Conservation (phyloP, 2,329 filamentous ascomycete species). For the Furcasterigmium furcatum region DNA sequence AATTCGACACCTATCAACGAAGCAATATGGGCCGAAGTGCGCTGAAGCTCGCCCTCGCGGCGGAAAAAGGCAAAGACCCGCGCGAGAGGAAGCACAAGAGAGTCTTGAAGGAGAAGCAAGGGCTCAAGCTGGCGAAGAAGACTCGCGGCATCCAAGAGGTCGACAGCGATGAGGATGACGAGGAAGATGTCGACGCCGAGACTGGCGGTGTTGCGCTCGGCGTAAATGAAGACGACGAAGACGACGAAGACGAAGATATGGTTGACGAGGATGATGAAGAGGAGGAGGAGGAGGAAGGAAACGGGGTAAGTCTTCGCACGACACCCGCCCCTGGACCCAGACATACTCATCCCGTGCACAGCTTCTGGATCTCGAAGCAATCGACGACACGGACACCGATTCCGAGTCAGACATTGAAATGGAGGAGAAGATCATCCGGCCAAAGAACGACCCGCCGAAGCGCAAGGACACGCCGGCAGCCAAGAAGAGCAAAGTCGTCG, state of each 20-base stretch:
- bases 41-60: conserved; percentile 50
- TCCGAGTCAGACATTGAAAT: conserved; percentile 74
- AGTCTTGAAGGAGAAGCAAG: conserved; percentile 39
- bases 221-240: conserved; percentile 25
- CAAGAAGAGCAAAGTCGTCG: conserved; percentile 27
- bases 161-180: conserved; percentile 23
- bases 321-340: background rate
- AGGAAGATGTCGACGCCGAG: conserved; percentile 18
- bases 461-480: conserved; percentile 42
- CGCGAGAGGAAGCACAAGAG: conserved; percentile 49
- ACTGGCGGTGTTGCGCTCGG: conserved; percentile 12
- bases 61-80: conserved; percentile 52
- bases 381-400: conserved; percentile 58
- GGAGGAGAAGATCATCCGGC: conserved; percentile 65
- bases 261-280: conserved; percentile 22
- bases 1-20: no score
- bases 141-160: conserved; percentile 20
- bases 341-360: conserved; percentile 7
- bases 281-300: conserved; percentile 17
- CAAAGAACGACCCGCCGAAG: conserved; percentile 23
- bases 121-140: conserved; percentile 29
- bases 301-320: conserved; percentile 12
- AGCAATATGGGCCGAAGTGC: conserved; percentile 42
- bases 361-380: conserved; percentile 49
- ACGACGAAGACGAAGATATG: conserved; percentile 18